phyloP scores from a whole-genome alignment of 139 green algal genomes.

The Desmodesmus armatus region DNA sequence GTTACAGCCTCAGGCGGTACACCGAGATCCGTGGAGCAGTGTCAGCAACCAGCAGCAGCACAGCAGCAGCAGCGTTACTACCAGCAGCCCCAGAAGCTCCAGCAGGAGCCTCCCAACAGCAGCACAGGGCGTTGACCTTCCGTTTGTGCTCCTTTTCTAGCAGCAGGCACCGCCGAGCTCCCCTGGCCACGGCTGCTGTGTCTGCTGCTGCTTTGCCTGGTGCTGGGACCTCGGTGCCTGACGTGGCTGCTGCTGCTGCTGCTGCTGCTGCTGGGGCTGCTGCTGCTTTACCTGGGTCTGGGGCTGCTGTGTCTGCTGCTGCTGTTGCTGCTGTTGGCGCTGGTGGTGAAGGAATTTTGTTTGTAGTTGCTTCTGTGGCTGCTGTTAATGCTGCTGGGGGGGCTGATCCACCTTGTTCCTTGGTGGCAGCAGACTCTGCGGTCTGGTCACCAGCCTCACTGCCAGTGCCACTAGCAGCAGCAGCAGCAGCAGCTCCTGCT shows the following conservation, averaged over 20 bases:
- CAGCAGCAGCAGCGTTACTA: not conserved
- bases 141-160: conserved; percentile 8
- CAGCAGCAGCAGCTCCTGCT: not conserved
- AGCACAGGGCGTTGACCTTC: conserved; percentile 23
- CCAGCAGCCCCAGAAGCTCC: not conserved
- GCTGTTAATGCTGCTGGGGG: not conserved
- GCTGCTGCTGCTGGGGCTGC: not conserved
- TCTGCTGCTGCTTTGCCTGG: not conserved
- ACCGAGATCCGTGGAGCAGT: not conserved
- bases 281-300: not conserved
- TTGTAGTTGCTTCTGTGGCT: not conserved
- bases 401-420: not conserved
- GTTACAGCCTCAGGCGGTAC: not conserved
- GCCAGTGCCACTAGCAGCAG: not conserved
- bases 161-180: not conserved
- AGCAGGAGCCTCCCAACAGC: not conserved
- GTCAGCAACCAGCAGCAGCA: not conserved
- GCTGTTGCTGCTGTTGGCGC: not conserved
- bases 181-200: too few species aligned
- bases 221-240: not conserved
- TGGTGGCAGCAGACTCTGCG: too few species aligned
- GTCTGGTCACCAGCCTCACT: not conserved
- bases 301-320: not conserved
- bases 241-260: not conserved
- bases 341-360: too few species aligned